phyloP scores from a whole-genome alignment of 257 asterid genomes.

The Ophiorrhiza pumila region DNA sequence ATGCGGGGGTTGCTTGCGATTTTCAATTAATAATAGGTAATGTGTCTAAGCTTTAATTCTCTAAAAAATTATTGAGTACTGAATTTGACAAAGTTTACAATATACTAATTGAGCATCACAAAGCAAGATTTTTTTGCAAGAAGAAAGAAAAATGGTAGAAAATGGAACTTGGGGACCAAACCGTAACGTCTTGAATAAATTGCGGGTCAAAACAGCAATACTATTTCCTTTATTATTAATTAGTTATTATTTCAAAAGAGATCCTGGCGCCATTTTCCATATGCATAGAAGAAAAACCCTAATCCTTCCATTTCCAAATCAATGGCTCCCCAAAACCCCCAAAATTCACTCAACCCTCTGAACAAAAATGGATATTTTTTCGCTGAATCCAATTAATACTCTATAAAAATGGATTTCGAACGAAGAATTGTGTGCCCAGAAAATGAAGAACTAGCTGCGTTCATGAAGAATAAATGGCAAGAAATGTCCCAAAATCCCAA shows the following conservation, averaged over 20 bases:
- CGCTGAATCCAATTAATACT: background rate
- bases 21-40: no score
- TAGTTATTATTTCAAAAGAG: background rate
- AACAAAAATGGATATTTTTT: background rate
- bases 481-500: slow-evolving; percentile 63
- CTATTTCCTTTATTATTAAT: no score
- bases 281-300: background rate
- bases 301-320: slow-evolving; percentile 1
- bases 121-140: no score
- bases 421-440: slow-evolving; percentile 50
- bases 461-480: slow-evolving; percentile 57
- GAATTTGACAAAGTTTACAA: no score
- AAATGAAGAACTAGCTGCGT: slow-evolving; percentile 66
- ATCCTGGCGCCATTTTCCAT: slow-evolving; percentile 20
- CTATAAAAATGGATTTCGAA: slow-evolving; percentile 38
- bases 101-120: no score
- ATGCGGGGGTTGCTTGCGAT: no score
- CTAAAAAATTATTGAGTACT: no score
- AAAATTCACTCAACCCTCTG: background rate
- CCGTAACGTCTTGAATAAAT: no score
- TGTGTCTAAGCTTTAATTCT: no score
- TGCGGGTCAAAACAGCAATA: no score
- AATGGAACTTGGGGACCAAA: no score
- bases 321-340: background rate
- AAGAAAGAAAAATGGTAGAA: no score